A percentile compares a stretch with the other conserved stretches of the same genome.
These are phyloP conservation scores for Fragosphaeria purpurea DNA, from an alignment of 2,329 filamentous ascomycete species.

Conservation along the genomic window DNA sequence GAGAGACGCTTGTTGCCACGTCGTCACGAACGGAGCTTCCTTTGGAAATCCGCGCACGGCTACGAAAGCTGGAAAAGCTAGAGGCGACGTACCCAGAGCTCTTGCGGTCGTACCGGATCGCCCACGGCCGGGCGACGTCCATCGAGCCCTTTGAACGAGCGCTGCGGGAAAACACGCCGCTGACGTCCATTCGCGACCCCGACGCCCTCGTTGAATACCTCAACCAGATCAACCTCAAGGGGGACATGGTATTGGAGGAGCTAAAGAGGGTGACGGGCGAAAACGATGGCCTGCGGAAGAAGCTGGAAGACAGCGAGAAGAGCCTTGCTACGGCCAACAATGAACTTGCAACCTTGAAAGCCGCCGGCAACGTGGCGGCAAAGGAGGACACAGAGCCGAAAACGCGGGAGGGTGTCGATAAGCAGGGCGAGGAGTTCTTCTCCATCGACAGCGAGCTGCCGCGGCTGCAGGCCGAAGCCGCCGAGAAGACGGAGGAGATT, in stretches of 20 bases:
- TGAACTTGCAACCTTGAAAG: conserved; percentile 45
- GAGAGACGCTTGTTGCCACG: neutral
- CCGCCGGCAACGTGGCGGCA: conserved; percentile 20
- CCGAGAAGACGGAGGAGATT: conserved; percentile 58
- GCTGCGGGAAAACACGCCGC: conserved; percentile 82
- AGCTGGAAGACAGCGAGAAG: conserved; percentile 56
- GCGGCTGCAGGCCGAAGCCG: conserved; percentile 64
- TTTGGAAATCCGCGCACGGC: conserved; percentile 61
- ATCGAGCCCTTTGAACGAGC: conserved; percentile 92
- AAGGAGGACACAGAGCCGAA: conserved; percentile 22
- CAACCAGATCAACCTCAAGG: conserved; percentile 73
- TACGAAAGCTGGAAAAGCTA: conserved; percentile 82
- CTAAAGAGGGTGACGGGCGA: conserved; percentile 78
- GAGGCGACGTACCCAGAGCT: conserved; percentile 88
- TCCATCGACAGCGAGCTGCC: conserved; percentile 85
- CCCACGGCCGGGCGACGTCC: conserved; percentile 73
- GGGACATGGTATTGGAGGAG: conserved; percentile 90
- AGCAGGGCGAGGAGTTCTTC: conserved; percentile 64
- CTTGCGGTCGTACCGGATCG: conserved; percentile 81
- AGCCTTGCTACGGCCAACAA: conserved; percentile 53
- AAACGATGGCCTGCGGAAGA: conserved; percentile 69
- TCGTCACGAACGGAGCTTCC: conserved; percentile 46
- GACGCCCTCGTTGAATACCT: conserved; percentile 81
- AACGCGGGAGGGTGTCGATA: conserved; percentile 2
- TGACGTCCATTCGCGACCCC: conserved; percentile 81